Percentiles rank a stretch among this genome's conserved stretches.
phyloP scores from a whole-genome alignment of 371 early-diverging fungal genomes.

The Zopfochytrium polystomum region DNA sequence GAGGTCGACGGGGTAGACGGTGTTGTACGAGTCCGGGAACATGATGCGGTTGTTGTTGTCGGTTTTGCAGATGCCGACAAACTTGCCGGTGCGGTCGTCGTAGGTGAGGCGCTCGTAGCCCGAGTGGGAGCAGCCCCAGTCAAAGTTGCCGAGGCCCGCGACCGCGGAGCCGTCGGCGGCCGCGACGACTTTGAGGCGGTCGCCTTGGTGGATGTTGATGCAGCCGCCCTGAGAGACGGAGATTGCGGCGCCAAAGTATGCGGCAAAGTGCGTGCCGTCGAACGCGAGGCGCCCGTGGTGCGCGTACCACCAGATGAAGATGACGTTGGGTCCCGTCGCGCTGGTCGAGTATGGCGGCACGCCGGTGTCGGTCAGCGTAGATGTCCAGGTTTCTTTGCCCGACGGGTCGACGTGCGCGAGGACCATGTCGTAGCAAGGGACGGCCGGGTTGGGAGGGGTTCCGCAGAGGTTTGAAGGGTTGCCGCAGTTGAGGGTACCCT shows the following conservation, averaged over 20 bases:
- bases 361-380: not conserved
- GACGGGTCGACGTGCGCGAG: not conserved
- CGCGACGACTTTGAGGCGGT: constrained; percentile 3
- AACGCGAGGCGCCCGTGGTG: constrained; percentile 1
- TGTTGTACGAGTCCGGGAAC: constrained; percentile 4
- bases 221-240: constrained; percentile 7
- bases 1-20: constrained; percentile 6
- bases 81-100: not conserved
- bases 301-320: constrained; percentile 5
- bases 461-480: constrained; percentile 3
- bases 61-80: constrained; percentile 6
- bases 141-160: not conserved
- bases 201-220: constrained; percentile 9
- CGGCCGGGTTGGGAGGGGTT: not conserved
- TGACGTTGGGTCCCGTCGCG: not conserved
- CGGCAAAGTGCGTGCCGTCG: constrained; percentile 3
- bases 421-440: constrained; percentile 1
- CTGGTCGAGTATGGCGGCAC: not conserved
- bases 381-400: not conserved
- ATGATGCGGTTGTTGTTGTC: constrained; percentile 6
- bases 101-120: constrained; percentile 1
- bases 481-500: constrained; percentile 2
- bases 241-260: constrained; percentile 5
- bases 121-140: constrained; percentile 10
- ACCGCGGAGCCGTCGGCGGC: not conserved